phyloP scores from a whole-genome alignment of 495 filamentous ascomycete genomes.

The Haplographium delicatum region DNA sequence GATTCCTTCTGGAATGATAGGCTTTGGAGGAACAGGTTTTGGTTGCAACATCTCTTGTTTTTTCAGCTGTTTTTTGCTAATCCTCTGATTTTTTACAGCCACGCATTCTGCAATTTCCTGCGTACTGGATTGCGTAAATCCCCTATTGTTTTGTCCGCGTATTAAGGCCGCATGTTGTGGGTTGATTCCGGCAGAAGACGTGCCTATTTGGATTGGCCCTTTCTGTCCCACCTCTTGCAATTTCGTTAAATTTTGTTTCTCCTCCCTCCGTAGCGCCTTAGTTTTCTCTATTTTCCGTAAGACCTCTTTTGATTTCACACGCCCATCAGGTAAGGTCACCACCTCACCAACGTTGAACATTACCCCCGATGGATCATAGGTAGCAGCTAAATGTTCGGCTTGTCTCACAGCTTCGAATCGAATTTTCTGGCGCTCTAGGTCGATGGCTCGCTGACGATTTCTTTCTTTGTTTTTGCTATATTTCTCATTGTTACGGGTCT shows the following conservation, averaged over 20 bases:
- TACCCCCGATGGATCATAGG: conserved; percentile 29
- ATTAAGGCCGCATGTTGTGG: no score
- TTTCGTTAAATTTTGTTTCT: neutral
- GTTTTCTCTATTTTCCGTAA: no score
- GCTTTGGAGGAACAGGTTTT: conserved; percentile 27
- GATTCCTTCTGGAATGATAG: conserved; percentile 28
- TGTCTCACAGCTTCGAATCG: conserved; percentile 28
- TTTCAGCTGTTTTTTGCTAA: conserved; percentile 41
- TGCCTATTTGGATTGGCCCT: no score
- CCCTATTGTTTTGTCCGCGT: no score
- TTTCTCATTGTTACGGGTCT: conserved; percentile 34
- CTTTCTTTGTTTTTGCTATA: conserved; percentile 35
- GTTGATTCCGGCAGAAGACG: no score
- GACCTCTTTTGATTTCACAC: conserved; percentile 24
- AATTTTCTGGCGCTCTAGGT: conserved; percentile 28
- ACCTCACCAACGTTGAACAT: conserved; percentile 34
- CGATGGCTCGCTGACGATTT: conserved; percentile 28
- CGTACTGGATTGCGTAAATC: no score
- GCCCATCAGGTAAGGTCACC: conserved; percentile 27
- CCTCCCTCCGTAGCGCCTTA: no score
- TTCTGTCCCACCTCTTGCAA: neutral
- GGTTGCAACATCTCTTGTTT: conserved; percentile 19
- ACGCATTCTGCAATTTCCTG: no score
- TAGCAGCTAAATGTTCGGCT: conserved; percentile 28
- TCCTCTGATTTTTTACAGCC: conserved; percentile 7